Conservation (phyloP, 75 land plant species). For the Larix kaempferi region DNA sequence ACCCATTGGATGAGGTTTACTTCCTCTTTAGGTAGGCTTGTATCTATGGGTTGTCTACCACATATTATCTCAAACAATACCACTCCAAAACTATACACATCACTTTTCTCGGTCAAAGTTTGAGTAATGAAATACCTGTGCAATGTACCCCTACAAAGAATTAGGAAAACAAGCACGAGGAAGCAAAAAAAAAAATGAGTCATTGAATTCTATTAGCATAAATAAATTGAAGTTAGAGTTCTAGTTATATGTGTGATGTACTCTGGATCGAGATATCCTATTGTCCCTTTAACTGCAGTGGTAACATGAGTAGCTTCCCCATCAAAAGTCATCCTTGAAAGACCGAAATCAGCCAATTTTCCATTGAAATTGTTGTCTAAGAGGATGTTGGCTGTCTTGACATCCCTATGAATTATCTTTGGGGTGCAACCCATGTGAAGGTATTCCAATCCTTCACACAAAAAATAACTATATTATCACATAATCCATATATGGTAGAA, state of each 20-base stretch:
- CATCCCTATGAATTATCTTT: slow-evolving; percentile 18
- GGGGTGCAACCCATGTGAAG: slow-evolving; percentile 15
- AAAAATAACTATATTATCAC: no score
- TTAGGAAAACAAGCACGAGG: neutral
- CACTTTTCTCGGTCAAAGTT: slow-evolving; percentile 8
- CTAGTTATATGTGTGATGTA: slow-evolving; percentile 4
- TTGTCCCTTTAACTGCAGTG: slow-evolving; percentile 7
- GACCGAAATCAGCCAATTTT: slow-evolving; percentile 18
- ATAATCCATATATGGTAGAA: no score
- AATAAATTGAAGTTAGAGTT: neutral
- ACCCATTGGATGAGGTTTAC: neutral
- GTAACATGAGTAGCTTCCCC: neutral
- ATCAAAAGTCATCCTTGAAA: neutral
- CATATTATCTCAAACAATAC: slow-evolving; percentile 6
- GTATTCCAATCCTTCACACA: slow-evolving; percentile 17
- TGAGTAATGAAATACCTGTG: slow-evolving; percentile 3
- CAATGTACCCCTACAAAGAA: no score
- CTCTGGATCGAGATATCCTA: slow-evolving; percentile 24
- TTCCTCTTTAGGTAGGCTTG: neutral
- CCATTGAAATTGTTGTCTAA: slow-evolving; percentile 7
- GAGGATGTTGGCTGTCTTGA: slow-evolving; percentile 19
- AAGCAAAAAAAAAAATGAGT: no score
- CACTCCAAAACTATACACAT: slow-evolving; percentile 20
- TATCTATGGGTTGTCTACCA: neutral
- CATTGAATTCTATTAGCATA: no score